Conservation (phyloP, 176 grass and related monocot species). For the Pontederia paniculata region DNA sequence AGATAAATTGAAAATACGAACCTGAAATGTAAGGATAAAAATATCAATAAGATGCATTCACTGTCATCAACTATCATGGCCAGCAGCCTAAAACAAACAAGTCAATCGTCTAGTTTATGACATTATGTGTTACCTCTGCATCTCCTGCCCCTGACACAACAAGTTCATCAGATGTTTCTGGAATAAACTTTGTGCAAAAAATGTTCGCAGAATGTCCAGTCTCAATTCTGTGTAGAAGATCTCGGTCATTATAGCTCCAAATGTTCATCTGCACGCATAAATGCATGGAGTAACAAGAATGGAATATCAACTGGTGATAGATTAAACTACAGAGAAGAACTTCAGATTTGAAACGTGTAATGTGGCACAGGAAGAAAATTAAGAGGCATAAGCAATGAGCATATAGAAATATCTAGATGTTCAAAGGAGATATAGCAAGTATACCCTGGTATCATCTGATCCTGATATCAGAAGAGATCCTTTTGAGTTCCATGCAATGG, state of each 20-base stretch:
- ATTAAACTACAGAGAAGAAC: neutral
- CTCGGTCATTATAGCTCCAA: conserved; percentile 63
- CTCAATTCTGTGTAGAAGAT: conserved; percentile 71
- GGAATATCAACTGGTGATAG: neutral
- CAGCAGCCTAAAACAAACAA: neutral
- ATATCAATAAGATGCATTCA: too few relatives aligned
- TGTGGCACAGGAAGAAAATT: too few relatives aligned
- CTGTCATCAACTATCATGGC: neutral
- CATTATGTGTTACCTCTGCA: conserved; percentile 56
- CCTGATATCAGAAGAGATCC: conserved; percentile 94
- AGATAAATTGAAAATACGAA: conserved; percentile 90
- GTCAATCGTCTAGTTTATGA: neutral
- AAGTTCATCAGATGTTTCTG: conserved; percentile 79
- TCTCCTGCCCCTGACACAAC: conserved; percentile 89
- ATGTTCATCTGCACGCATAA: conserved; percentile 63
- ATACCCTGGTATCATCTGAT: conserved; percentile 94
- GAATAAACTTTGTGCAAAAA: conserved; percentile 93
- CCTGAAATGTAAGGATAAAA: conserved; percentile 30
- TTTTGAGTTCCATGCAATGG: conserved; percentile 81
- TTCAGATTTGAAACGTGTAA: too few relatives aligned
- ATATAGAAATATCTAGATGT: neutral
- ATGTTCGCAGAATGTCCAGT: conserved; percentile 84
- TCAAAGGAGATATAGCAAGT: conserved; percentile 14
- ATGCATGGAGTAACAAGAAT: conserved; percentile 3
- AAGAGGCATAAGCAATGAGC: too few relatives aligned